Evolutionary conservation across 2,329 filamentous ascomycete genomes (phyloP).

Genomic region (Penicillium sp.): DNA sequence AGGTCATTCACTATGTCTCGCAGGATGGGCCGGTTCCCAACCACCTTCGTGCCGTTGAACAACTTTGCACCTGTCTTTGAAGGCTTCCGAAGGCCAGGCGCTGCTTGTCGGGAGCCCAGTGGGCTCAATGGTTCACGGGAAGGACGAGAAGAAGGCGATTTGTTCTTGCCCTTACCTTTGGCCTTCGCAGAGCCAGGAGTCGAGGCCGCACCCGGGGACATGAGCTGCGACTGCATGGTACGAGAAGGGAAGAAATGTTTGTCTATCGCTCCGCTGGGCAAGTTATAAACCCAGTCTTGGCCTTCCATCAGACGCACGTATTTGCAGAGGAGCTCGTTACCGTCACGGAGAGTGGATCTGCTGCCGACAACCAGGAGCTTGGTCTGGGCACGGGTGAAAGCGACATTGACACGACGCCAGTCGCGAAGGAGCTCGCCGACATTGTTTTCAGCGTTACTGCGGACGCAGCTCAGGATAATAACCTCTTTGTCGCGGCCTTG

Average conservation of each 20-base stretch:
- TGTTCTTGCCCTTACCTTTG: conserved; percentile 6
- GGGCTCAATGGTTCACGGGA: conserved; percentile 27
- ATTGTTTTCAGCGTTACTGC: conserved; percentile 68
- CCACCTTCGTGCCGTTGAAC: conserved; percentile 43
- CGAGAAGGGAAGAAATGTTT: conserved; percentile 57
- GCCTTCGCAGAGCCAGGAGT: conserved; percentile 3
- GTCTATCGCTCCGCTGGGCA: conserved; percentile 56
- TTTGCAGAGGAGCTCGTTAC: conserved; percentile 64
- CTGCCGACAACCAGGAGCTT: conserved; percentile 86
- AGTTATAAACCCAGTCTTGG: conserved; percentile 68
- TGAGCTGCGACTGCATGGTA: conserved; percentile 17
- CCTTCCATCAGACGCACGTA: conserved; percentile 71
- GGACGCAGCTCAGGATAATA: conserved; percentile 75
- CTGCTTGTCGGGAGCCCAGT: conserved; percentile 21
- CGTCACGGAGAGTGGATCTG: conserved; percentile 59
- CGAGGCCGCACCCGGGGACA: conserved; percentile 12
- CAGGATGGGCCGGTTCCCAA: conserved; percentile 60
- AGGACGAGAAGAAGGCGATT: conserved; percentile 9
- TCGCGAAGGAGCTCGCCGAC: conserved; percentile 91
- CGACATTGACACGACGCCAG: conserved; percentile 89
- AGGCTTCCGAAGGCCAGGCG: conserved; percentile 42
- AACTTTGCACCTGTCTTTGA: conserved; percentile 53
- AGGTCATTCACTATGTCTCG: conserved; percentile 68
- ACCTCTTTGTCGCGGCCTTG: conserved; percentile 94
- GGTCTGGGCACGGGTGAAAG: conserved; percentile 82